phyloP scores from a whole-genome alignment of 441 rosid species.

The Dalechampia spathulata region DNA sequence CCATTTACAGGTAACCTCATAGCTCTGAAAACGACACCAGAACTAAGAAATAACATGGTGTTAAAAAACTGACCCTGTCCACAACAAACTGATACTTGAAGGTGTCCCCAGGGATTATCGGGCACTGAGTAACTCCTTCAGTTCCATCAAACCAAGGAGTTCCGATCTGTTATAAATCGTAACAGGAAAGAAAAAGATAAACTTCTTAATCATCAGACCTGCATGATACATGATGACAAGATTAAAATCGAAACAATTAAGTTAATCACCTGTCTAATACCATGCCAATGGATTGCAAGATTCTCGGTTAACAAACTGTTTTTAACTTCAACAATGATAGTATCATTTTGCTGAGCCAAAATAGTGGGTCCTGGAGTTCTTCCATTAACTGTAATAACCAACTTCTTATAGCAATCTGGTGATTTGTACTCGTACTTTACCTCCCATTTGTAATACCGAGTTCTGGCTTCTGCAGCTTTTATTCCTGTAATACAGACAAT shows the following conservation, averaged over 20 bases:
- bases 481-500: constrained; percentile 6
- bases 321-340: constrained; percentile 52
- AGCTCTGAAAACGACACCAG: too few species aligned
- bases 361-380: constrained; percentile 61
- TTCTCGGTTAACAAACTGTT: constrained; percentile 59
- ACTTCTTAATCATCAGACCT: background rate
- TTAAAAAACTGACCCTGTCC: constrained; percentile 41
- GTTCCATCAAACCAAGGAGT: constrained; percentile 39
- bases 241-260: too few species aligned
- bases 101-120: constrained; percentile 62
- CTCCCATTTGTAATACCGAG: constrained; percentile 52
- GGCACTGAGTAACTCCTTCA: constrained; percentile 73
- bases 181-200: background rate
- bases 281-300: constrained; percentile 79
- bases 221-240: too few species aligned
- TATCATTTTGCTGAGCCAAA: constrained; percentile 52
- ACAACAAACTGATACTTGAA: constrained; percentile 58
- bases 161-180: constrained; percentile 27
- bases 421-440: constrained; percentile 60
- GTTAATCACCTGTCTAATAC: constrained; percentile 49
- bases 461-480: constrained; percentile 27
- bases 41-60: background rate
- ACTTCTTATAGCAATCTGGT: constrained; percentile 54
- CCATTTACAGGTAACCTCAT: too few species aligned
- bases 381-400: constrained; percentile 29